These are phyloP conservation scores for Piloderma croceum DNA, from an alignment of 768 basidiomycete genomes.

Conservation along the genomic window DNA sequence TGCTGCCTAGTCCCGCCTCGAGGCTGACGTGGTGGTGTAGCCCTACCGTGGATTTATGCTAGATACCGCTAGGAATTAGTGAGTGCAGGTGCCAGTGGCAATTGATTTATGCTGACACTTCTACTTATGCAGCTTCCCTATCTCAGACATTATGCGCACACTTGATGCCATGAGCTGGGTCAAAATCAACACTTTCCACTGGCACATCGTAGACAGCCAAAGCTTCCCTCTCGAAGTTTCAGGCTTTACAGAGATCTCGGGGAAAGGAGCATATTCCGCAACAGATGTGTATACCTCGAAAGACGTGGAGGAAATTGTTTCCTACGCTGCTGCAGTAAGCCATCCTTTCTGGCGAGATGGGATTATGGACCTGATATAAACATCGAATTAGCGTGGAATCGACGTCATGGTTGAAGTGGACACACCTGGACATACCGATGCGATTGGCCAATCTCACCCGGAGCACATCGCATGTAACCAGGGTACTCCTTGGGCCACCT, in stretches of 20 bases:
- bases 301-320: conserved; percentile 55
- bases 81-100: no score
- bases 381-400: conserved; percentile 54
- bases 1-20: not conserved
- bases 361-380: conserved; percentile 40
- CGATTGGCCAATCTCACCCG: conserved; percentile 60
- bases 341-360: conserved; percentile 69
- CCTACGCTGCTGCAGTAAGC: conserved; percentile 67
- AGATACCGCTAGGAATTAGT: conserved; percentile 77
- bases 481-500: conserved; percentile 51
- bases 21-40: conserved; percentile 28
- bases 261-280: conserved; percentile 62
- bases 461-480: conserved; percentile 67
- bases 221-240: conserved; percentile 42
- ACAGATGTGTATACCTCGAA: conserved; percentile 44
- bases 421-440: conserved; percentile 75
- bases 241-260: conserved; percentile 32
- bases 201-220: conserved; percentile 52
- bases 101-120: no score
- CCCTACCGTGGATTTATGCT: conserved; percentile 76
- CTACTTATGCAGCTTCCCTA: conserved; percentile 49
- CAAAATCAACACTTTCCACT: conserved; percentile 49
- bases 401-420: conserved; percentile 74
- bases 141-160: conserved; percentile 58
- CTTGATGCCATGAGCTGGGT: conserved; percentile 74